phyloP scores from a whole-genome alignment of 2,329 filamentous ascomycete species.

The Aspergillus luchuensis region DNA sequence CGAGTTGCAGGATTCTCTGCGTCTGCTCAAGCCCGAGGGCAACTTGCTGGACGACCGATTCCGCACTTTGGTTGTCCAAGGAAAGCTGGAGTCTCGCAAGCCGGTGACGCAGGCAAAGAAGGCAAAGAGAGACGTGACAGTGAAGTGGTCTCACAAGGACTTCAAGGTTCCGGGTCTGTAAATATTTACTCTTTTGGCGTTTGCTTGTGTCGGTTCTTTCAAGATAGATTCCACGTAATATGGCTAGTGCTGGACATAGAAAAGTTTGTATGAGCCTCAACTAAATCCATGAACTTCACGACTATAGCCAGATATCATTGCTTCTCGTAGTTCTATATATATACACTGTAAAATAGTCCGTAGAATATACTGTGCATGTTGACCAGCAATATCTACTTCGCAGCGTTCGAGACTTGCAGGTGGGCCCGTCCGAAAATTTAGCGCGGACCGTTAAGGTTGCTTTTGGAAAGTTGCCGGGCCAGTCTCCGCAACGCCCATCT shows the following conservation, averaged over 20 bases:
- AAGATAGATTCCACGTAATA: conserved; percentile 18
- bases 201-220: conserved; percentile 19
- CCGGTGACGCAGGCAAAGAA: conserved; percentile 80
- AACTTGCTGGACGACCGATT: conserved; percentile 92
- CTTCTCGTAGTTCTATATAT: background rate
- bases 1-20: conserved; percentile 77
- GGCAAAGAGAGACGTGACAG: conserved; percentile 75
- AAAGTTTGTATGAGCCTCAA: conserved; percentile 5
- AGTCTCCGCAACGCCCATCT: conserved; percentile 24
- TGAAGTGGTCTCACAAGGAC: conserved; percentile 99
- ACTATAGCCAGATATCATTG: background rate
- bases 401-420: conserved; percentile 15
- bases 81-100: conserved; percentile 82
- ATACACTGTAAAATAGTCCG: background rate
- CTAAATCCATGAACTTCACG: background rate
- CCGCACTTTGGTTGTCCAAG: conserved; percentile 81
- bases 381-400: background rate
- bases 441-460: conserved; percentile 12
- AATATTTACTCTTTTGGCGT: conserved; percentile 24
- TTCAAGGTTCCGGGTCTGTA: conserved; percentile 61
- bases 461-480: conserved; percentile 11
- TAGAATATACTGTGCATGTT: background rate
- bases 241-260: conserved; percentile 7
- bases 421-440: conserved; percentile 25
- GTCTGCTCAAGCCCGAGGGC: conserved; percentile 89